Evolutionary conservation across 345 rosid genomes (phyloP).

Genomic region (Sisymbrium altissimum): DNA sequence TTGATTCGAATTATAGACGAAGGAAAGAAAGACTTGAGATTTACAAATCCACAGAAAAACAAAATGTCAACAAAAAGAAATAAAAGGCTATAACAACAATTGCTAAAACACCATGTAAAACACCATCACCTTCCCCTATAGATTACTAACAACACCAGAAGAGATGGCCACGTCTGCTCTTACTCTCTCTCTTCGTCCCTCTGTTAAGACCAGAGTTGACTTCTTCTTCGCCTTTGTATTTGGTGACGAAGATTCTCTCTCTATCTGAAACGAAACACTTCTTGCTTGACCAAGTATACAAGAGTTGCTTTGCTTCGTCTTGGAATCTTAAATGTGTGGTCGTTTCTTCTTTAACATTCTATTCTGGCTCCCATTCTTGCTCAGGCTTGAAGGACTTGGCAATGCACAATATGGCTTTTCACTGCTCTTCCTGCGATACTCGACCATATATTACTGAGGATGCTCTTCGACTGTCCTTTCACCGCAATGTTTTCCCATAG

Average conservation of each 20-base stretch:
- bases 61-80: conserved; percentile 7
- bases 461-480: conserved; percentile 73
- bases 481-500: conserved; percentile 88
- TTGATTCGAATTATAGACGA: conserved; percentile 9
- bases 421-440: conserved; percentile 91
- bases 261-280: not conserved
- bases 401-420: conserved; percentile 87
- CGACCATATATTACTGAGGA: conserved; percentile 79
- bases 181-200: not conserved
- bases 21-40: conserved; percentile 44
- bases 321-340: conserved; percentile 8
- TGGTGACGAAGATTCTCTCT: not conserved
- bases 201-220: conserved; percentile 1
- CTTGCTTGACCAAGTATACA: not conserved
- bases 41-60: conserved; percentile 30
- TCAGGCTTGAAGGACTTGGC: conserved; percentile 96
- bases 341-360: conserved; percentile 4
- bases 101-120: not conserved
- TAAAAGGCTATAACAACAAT: not conserved
- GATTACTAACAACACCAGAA: conserved; percentile 24
- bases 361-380: conserved; percentile 2
- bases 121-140: not conserved
- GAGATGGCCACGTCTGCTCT: conserved; percentile 40
- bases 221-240: not conserved
- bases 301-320: not conserved